Evolutionary conservation across 208 protist species (phyloP), one percentile per base, ranked within the genome.

Genomic region (Wallacemonas sp.): DNA sequence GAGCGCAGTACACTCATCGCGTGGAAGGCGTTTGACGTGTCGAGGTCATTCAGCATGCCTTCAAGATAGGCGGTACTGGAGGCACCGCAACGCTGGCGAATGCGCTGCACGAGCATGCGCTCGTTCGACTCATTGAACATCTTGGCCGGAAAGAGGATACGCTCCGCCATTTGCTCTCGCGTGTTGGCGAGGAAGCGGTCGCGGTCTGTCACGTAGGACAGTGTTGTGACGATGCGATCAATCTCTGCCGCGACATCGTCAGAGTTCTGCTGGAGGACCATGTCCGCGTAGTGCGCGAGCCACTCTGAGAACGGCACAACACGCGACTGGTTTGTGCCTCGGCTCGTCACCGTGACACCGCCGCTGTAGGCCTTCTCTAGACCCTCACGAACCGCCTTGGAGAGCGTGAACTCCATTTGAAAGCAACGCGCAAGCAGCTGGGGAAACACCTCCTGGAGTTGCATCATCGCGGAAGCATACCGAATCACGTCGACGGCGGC

Each of bases 1-100:
- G 60, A 61, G 16, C 44, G 56, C 65, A 90, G 62, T 41, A 77
- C 80, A 24, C 80, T 75, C 65, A 74, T 77, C 2, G 74, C 76
- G 44, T 69, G 71, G 68, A 85, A 88, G 33, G 57, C 67, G 43
- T 75, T 77, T 12, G 81, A 78, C 2, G 83, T 56, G 65, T 86
- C 72, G 21, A 85, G 68, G 67, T 97, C 93, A 61, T 92, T 66
- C 46, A 96, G 76, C 85, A 97, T 96, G 48, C 90, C 88, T 56
- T 96, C 87, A 27, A 97, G 62, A 43, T 84, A 85, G 21, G 85
- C 78, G 16, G 87, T 96, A 75, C 74, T 92, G 0, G 79, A 72
- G 0, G 86, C 61, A 33, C 93, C 93, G 47, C 73, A 90, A 23
- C 76, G 73, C 60, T 92, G 77, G 34, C 76, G 73, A 17, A 96